A percentile compares a stretch with the other conserved stretches of the same genome.
Evolutionary conservation across 192 early-diverging fungal species (phyloP).

Genomic region (Coemansia sp.): DNA sequence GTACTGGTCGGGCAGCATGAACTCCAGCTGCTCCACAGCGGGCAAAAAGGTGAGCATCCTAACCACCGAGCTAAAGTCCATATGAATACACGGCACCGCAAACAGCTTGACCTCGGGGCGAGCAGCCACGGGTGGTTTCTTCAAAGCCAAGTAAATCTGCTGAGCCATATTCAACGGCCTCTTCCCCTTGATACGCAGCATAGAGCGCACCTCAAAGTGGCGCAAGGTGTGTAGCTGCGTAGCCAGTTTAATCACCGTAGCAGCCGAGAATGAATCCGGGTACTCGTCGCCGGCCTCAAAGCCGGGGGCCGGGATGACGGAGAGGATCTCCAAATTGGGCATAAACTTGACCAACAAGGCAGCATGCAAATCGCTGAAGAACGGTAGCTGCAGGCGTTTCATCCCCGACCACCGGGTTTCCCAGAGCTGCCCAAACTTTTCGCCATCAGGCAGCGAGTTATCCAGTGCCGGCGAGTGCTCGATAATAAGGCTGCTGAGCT

Average conservation of each 20-base stretch:
- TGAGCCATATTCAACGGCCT: slow-evolving; percentile 39
- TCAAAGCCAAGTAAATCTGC: slow-evolving; percentile 27
- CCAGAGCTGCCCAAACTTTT: slow-evolving; percentile 53
- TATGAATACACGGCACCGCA: slow-evolving; percentile 36
- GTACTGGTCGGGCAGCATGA: slow-evolving; percentile 40
- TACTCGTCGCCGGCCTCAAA: slow-evolving; percentile 53
- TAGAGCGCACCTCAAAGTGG: slow-evolving; percentile 47
- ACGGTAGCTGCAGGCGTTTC: slow-evolving; percentile 50
- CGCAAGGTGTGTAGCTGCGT: slow-evolving; percentile 44
- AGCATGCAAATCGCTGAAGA: slow-evolving; percentile 49
- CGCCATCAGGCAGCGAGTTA: slow-evolving; percentile 48
- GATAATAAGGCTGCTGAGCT: slow-evolving; percentile 43
- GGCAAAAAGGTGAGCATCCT: slow-evolving; percentile 37
- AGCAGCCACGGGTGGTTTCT: slow-evolving; percentile 18
- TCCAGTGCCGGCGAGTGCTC: slow-evolving; percentile 53
- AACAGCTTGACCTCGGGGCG: slow-evolving; percentile 46
- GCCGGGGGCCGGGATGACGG: slow-evolving; percentile 34
- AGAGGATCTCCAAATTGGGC: slow-evolving; percentile 49
- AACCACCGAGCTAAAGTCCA: slow-evolving; percentile 46
- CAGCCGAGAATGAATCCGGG: slow-evolving; percentile 27
- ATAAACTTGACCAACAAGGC: slow-evolving; percentile 49
- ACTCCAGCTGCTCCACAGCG: slow-evolving; percentile 49
- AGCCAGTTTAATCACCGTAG: slow-evolving; percentile 32
- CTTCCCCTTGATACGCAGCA: slow-evolving; percentile 38
- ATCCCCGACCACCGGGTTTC: slow-evolving; percentile 36